Conservation (phyloP, 257 asterid species). For the Craterostigma plantagineum region DNA sequence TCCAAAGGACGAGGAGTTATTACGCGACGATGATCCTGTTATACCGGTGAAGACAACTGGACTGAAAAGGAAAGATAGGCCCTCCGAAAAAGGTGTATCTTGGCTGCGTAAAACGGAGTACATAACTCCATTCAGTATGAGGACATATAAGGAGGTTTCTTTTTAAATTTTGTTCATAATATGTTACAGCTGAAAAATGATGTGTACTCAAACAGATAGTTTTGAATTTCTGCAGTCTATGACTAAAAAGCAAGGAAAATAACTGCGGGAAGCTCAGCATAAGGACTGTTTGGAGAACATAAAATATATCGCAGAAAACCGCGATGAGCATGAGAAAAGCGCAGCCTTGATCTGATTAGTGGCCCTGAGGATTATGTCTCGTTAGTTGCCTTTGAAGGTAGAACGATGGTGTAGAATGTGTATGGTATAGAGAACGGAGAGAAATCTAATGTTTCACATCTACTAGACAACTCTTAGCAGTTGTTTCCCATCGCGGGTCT, state of each 20-base stretch:
- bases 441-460: no score
- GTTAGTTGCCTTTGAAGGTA: no score
- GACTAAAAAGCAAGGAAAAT: slow-evolving; percentile 82
- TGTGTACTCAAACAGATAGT: slow-evolving; percentile 5
- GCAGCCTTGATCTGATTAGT: no score
- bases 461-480: no score
- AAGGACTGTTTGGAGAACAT: slow-evolving; percentile 57
- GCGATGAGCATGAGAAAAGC: slow-evolving; percentile 63
- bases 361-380: no score
- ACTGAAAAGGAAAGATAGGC: slow-evolving; percentile 80
- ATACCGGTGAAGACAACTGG: slow-evolving; percentile 82
- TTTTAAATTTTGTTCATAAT: slow-evolving; percentile 5
- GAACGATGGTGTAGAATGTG: no score
- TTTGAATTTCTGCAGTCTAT: slow-evolving; percentile 32
- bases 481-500: no score
- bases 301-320: slow-evolving; percentile 42
- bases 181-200: background rate
- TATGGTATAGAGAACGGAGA: no score
- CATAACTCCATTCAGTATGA: slow-evolving; percentile 78
- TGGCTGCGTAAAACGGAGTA: slow-evolving; percentile 96
- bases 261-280: slow-evolving; percentile 65
- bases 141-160: slow-evolving; percentile 70
- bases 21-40: slow-evolving; percentile 73
- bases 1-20: slow-evolving; percentile 77
- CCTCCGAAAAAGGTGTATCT: slow-evolving; percentile 87